phyloP scores from a whole-genome alignment of 2,329 filamentous ascomycete genomes.

The Ciborinia camelliae region DNA sequence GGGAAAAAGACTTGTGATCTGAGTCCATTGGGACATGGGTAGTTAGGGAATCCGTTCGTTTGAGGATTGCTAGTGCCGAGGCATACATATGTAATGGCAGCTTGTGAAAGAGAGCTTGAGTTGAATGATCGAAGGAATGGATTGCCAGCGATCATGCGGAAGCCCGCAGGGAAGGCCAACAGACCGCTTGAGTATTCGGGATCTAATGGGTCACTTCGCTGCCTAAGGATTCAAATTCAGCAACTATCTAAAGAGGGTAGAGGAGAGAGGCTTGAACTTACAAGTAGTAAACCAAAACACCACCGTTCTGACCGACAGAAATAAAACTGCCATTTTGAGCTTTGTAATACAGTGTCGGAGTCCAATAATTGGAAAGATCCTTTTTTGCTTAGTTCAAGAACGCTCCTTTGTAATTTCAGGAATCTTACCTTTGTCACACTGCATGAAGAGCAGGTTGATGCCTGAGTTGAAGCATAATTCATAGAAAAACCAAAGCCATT shows the following conservation, averaged over 20 bases:
- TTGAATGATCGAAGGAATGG: conserved; percentile 49
- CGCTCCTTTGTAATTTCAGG: neutral
- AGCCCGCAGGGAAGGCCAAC: conserved; percentile 56
- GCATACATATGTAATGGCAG: conserved; percentile 55
- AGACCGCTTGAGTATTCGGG: conserved; percentile 44
- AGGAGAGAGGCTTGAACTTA: conserved; percentile 35
- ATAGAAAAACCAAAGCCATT: conserved; percentile 56
- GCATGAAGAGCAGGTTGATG: conserved; percentile 60
- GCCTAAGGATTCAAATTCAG: conserved; percentile 28
- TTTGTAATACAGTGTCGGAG: conserved; percentile 55
- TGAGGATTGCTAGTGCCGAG: conserved; percentile 46
- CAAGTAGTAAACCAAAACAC: conserved; percentile 56
- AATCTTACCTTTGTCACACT: conserved; percentile 47
- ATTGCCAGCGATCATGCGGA: conserved; percentile 65
- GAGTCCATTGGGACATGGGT: conserved; percentile 51
- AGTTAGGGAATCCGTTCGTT: conserved; percentile 51
- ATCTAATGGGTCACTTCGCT: conserved; percentile 43
- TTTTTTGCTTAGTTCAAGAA: neutral
- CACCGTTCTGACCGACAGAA: conserved; percentile 44
- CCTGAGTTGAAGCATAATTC: conserved; percentile 50
- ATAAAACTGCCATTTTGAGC: conserved; percentile 55
- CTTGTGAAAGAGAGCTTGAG: conserved; percentile 42
- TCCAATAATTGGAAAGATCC: conserved; percentile 64
- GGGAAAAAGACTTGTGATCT: conserved; percentile 57
- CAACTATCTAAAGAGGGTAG: neutral